Conservation (phyloP, 257 asterid species). For the Capsicum rhomboideum region DNA sequence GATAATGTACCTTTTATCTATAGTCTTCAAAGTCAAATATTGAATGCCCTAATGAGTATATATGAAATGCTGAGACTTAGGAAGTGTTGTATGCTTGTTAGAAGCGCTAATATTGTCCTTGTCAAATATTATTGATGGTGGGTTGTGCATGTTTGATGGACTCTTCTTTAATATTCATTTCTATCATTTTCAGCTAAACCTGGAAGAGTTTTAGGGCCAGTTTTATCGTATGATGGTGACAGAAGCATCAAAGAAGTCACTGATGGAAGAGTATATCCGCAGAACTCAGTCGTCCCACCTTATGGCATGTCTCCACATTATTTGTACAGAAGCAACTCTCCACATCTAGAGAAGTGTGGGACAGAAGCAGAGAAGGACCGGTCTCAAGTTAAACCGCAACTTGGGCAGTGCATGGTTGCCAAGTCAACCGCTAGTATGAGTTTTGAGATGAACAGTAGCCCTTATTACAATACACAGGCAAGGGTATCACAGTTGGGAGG, state of each 20-base stretch:
- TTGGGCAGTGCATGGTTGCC: conserved; percentile 16
- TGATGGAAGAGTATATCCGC: conserved; percentile 27
- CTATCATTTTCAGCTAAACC: conserved; percentile 37
- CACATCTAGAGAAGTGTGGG: conserved; percentile 31
- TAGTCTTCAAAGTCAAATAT: not conserved
- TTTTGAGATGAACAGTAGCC: conserved; percentile 35
- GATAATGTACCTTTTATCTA: not conserved
- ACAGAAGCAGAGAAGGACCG: conserved; percentile 22
- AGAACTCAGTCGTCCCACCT: conserved; percentile 27
- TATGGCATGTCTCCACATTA: conserved; percentile 41
- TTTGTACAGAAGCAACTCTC: conserved; percentile 17
- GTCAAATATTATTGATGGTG: not conserved
- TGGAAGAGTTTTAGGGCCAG: conserved; percentile 50
- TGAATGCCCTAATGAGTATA: not conserved
- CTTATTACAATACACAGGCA: conserved; percentile 43
- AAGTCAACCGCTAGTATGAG: conserved; percentile 10
- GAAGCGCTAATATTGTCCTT: not conserved
- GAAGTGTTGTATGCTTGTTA: not conserved
- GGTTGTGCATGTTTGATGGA: not conserved
- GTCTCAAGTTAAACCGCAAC: conserved; percentile 29
- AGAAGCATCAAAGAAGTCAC: not conserved
- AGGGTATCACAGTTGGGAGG: conserved; percentile 34
- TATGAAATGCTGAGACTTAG: not conserved
- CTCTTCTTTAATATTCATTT: not conserved
- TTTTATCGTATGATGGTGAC: conserved; percentile 26